These are phyloP conservation scores for Microbotryum violaceum DNA, from an alignment of 1,284 basidiomycete genomes.

Conservation along the genomic window DNA sequence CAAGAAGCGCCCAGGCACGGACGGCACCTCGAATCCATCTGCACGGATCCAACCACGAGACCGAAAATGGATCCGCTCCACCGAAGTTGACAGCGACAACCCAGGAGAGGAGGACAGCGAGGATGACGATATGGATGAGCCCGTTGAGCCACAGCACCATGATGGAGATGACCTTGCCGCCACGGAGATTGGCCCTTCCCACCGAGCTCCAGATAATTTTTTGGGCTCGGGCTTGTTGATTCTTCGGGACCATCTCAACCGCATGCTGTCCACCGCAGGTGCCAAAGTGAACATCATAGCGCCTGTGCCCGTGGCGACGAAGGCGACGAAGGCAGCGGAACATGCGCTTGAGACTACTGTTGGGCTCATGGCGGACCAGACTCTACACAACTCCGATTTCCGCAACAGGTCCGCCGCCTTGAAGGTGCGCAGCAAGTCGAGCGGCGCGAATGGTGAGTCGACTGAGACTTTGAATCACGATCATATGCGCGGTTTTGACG, in stretches of 20 bases:
- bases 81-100: too few species aligned
- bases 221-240: constrained; percentile 12
- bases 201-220: not conserved
- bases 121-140: constrained; percentile 10
- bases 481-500: too few species aligned
- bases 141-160: not conserved
- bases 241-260: not conserved
- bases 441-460: too few species aligned
- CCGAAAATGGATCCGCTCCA: too few species aligned
- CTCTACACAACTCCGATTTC: constrained; percentile 15
- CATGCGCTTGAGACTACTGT: constrained; percentile 1
- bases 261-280: not conserved
- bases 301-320: not conserved
- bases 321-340: constrained; percentile 5
- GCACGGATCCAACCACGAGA: too few species aligned
- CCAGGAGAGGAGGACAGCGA: constrained; percentile 8
- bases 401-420: not conserved
- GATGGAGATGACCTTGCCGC: not conserved
- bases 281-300: not conserved
- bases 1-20: not conserved
- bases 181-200: not conserved
- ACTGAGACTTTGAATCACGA: too few species aligned
- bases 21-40: too few species aligned
- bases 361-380: constrained; percentile 11
- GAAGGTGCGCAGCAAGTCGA: too few species aligned